Percentiles rank a stretch among this genome's conserved stretches.
Conservation (phyloP, 148 eudicot genomes). For the Diospyros lotus region DNA sequence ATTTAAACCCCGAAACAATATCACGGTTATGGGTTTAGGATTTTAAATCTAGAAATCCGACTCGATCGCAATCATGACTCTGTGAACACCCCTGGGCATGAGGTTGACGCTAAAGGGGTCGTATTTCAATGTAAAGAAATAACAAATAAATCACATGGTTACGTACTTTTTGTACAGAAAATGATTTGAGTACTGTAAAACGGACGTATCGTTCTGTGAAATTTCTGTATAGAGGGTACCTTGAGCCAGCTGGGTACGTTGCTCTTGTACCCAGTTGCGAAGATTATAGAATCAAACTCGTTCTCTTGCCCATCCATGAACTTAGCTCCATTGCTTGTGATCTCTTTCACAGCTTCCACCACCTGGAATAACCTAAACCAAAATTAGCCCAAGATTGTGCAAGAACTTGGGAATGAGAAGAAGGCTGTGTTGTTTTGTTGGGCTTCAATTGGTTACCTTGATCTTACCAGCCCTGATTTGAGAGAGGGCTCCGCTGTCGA, state of each 20-base stretch:
- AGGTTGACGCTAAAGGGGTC: conserved; percentile 34
- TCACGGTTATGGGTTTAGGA: no score
- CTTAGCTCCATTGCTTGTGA: conserved; percentile 72
- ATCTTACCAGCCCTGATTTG: conserved; percentile 70
- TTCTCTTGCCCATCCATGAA: conserved; percentile 72
- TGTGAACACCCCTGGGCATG: conserved; percentile 21
- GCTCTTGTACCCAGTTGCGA: conserved; percentile 91
- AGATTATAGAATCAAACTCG: conserved; percentile 71
- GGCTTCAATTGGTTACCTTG: conserved; percentile 39
- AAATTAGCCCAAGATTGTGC: conserved; percentile 9
- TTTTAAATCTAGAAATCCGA: no score
- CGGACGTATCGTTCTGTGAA: no score
- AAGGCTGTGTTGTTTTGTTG: neutral
- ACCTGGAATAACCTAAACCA: conserved; percentile 34
- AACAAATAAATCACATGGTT: neutral
- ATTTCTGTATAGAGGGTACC: conserved; percentile 11
- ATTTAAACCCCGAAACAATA: no score
- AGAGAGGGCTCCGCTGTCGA: conserved; percentile 78
- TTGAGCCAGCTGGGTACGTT: conserved; percentile 83
- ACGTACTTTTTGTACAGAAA: neutral
- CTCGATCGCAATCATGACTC: no score
- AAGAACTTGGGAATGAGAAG: neutral
- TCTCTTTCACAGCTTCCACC: conserved; percentile 69
- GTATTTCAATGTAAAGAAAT: neutral
- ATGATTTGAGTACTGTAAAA: no score